Evolutionary conservation across 2,329 filamentous ascomycete species (phyloP).

Genomic region (Aureobasidium subglaciale): DNA sequence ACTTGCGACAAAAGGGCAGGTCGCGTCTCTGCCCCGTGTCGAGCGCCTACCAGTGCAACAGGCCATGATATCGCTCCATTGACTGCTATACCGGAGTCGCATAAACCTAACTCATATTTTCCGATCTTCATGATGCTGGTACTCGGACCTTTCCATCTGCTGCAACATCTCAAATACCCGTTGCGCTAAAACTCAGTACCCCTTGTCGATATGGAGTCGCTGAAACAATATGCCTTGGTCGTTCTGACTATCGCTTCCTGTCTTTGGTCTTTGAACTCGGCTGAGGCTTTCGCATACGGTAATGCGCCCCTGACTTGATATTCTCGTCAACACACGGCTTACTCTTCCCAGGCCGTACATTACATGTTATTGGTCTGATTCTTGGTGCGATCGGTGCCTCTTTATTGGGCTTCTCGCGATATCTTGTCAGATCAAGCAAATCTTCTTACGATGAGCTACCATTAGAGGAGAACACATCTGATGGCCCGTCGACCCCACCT

Average conservation of each 20-base stretch:
- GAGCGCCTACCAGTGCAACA: not conserved
- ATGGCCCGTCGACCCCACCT: not conserved
- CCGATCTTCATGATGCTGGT: not conserved
- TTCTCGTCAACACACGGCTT: not conserved
- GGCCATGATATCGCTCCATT: not conserved
- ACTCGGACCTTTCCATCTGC: not conserved
- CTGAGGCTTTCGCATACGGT: conserved; percentile 10
- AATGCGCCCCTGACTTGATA: not conserved
- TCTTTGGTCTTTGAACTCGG: conserved; percentile 19
- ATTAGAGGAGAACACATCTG: conserved; percentile 21
- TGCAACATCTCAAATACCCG: not conserved
- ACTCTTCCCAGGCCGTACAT: conserved; percentile 23
- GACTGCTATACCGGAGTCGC: not conserved
- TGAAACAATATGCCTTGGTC: conserved; percentile 15
- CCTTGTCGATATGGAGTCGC: not conserved
- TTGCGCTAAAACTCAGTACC: not conserved
- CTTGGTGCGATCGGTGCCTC: conserved; percentile 35
- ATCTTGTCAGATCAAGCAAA: conserved; percentile 17
- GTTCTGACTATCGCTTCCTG: conserved; percentile 26
- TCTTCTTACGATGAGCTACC: conserved; percentile 25
- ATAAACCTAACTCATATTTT: not conserved
- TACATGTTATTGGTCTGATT: conserved; percentile 36
- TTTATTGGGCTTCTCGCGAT: conserved; percentile 32
- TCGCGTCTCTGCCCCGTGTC: not conserved
- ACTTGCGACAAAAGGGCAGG: not conserved